Evolutionary conservation across 306 rosid genomes (phyloP), one percentile per base, ranked within the genome.

Genomic region (Vigna hirtella): DNA sequence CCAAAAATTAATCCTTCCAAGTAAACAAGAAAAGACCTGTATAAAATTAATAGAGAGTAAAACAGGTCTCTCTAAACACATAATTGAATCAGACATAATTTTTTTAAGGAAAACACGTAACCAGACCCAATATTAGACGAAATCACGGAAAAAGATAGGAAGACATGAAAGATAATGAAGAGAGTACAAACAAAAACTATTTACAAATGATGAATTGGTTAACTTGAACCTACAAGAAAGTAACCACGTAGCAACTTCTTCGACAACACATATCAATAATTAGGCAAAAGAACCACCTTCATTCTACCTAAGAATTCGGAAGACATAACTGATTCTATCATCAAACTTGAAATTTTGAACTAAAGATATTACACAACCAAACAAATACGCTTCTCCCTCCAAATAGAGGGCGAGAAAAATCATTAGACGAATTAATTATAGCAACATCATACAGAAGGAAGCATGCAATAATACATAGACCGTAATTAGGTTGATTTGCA

Each of bases 161-260:
- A 74, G 52, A 67, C 43, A 36, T 8, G 24, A 68, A 18, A 49
- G 8, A 18, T 16, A 7, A 70, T 24, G 32, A 76, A 69, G 13
- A 55, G 17, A 78, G 12, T 49, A 83, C 47, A 64, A 6, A 15
- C 18, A 18, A 26, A 26, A 26, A 81, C 57, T 22, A 42, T 40
- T 4, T 50, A 79, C 17, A 83, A 68, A 73, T 28, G 34, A 62
- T 34, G 43, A 79, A 71, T 70, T 43, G 32, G 70, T 34, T 50
- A 20, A 20, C 20, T 20, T 20, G 1, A 20, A 20, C 20, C 20
- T 20, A 20, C 20, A 20, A 20, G 20, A 20, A 20, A 20, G 20
- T 20, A 20, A 28, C 5, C 70, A 66, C 7, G 17, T 76, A 72
- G 28, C 30, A 71, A 53, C 18, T 47, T 30, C 42, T 7, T 11